Evolutionary conservation across 805 yeast genomes (phyloP).

Genomic region (Ogataea dorogensis): DNA sequence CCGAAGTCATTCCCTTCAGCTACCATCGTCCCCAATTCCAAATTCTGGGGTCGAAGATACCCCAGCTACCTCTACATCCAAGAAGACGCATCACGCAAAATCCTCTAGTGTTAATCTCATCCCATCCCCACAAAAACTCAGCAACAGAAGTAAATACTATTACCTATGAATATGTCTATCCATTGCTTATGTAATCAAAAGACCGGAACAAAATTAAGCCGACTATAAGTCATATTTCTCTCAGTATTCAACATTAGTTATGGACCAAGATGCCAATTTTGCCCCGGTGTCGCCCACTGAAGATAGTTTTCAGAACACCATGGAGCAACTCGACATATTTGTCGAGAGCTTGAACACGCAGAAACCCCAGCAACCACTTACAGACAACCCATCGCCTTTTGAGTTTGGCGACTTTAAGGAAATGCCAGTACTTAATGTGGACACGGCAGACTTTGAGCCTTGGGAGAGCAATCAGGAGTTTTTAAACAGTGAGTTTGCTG

Average conservation of each 20-base stretch:
- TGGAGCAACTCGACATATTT: slow-evolving; percentile 19
- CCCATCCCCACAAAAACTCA: neutral
- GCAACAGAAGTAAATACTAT: slow-evolving; percentile 1
- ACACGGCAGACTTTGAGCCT: slow-evolving; percentile 13
- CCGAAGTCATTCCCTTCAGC: slow-evolving; percentile 4
- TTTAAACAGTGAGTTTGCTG: slow-evolving; percentile 18
- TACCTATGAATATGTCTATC: slow-evolving; percentile 1
- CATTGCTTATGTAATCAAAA: slow-evolving; percentile 5
- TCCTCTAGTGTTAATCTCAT: neutral
- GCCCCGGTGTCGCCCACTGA: slow-evolving; percentile 7
- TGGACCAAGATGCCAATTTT: slow-evolving; percentile 19
- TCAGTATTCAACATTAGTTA: too few species aligned
- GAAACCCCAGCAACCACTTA: neutral
- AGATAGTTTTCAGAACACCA: slow-evolving; percentile 8
- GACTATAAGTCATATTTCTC: too few species aligned
- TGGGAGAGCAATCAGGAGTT: slow-evolving; percentile 6
- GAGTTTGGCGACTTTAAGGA: slow-evolving; percentile 9
- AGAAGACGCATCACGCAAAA: neutral
- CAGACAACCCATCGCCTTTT: slow-evolving; percentile 14
- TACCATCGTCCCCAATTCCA: neutral
- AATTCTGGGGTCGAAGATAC: neutral
- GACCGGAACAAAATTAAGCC: neutral
- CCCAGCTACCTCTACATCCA: neutral
- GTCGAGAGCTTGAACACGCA: slow-evolving; percentile 15
- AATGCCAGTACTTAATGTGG: slow-evolving; percentile 16